Base-by-base conservation (phyloP, 192 early-diverging fungal species). In the Allomyces macrogynus region DNA sequence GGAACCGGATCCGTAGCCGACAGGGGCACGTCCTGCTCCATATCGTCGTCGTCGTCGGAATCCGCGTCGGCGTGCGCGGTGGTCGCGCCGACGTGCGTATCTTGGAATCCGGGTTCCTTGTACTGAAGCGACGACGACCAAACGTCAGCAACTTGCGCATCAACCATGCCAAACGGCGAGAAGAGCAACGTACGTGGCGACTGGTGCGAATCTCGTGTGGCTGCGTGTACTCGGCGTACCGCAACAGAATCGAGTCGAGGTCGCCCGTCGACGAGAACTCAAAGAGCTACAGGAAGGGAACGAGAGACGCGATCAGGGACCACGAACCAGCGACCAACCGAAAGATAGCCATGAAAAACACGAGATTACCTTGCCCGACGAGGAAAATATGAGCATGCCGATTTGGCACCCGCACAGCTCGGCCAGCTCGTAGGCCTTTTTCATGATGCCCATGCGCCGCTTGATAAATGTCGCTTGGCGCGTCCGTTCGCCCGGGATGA, bases 361-460 rank as follows among this genome's bases (percentile, higher is more conserved):
- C 3, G 32, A 40, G 32, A 40, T 2, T 40, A 40, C 32, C 32
- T 97, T 97, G 75, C 90, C 88, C 67, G 89, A 91, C 23, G 81
- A 85, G 73, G 86, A 92, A 77, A 97, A 95, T 70, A 97, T 94
- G 62, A 97, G 86, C 18, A 97, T 79, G 8, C 87, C 92, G 40
- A 97, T 90, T 71, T 97, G 89, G 78, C 91, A 93, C 72, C 88
- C 91, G 80, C 94, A 97, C 8, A 97, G 77, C 5, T 95, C 91
- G 66, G 83, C 86, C 23, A 97, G 44, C 40, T 24, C 62, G 27
- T 62, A 22, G 71, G 85, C 84, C 86, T 97, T 97, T 76, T 97
- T 97, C 93, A 97, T 93, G 69, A 97, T 92, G 60, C 93, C 93
- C 16, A 91, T 88, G 72, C 93, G 94, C 69, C 93, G 82, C 73